A percentile compares a stretch with the other conserved stretches of the same genome.
phyloP scores from a whole-genome alignment of 2,329 filamentous ascomycete genomes.

The Fusarium hainanense region DNA sequence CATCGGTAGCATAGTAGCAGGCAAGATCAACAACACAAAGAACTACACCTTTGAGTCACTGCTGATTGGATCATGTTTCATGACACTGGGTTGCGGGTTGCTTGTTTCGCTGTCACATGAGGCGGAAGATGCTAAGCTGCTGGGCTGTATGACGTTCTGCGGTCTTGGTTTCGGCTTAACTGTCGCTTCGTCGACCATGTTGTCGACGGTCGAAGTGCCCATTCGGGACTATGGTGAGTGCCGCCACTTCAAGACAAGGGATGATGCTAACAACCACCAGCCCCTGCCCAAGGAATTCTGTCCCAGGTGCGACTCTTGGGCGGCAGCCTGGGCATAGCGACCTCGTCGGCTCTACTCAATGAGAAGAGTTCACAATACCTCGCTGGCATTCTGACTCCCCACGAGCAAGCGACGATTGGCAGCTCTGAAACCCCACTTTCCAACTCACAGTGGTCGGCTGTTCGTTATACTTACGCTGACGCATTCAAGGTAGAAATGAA shows the following conservation, averaged over 20 bases:
- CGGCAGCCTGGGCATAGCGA: conserved; percentile 65
- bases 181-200: conserved; percentile 60
- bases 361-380: conserved; percentile 47
- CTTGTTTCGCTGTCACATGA: conserved; percentile 52
- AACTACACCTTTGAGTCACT: conserved; percentile 59
- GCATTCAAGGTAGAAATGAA: conserved; percentile 61
- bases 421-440: conserved; percentile 41
- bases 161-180: conserved; percentile 65
- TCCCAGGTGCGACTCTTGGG: conserved; percentile 64
- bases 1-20: conserved; percentile 56
- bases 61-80: conserved; percentile 54
- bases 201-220: conserved; percentile 56
- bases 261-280: conserved; percentile 48
- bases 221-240: conserved; percentile 58
- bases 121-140: conserved; percentile 56
- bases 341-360: conserved; percentile 60
- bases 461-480: conserved; percentile 56
- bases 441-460: conserved; percentile 44
- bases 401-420: conserved; percentile 46
- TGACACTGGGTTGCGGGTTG: conserved; percentile 60
- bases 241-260: neutral
- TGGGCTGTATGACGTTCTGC: conserved; percentile 63
- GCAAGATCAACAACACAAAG: conserved; percentile 55
- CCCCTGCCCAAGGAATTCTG: conserved; percentile 64
- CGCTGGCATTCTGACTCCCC: conserved; percentile 43